Base-by-base conservation (phyloP, 768 basidiomycete species). In the Phylloporus rhodoxanthus region DNA sequence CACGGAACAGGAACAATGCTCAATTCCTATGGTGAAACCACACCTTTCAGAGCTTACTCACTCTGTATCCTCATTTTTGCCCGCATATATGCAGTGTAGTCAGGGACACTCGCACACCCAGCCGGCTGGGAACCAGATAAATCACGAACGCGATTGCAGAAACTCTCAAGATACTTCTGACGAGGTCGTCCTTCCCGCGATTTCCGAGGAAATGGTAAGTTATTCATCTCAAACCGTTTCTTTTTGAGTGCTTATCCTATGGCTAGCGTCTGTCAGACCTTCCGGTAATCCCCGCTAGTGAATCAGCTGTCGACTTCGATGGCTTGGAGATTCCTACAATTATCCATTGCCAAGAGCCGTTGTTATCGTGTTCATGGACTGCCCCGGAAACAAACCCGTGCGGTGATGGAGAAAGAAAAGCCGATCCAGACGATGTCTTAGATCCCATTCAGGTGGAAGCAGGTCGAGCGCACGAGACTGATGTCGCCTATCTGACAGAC, bases 81-180 rank as follows among this genome's bases (percentile, higher is more conserved):
- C 39, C 50, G 63, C 63, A 65, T 63, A 56, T 57, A 64, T 55
- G 25, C 56, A 51, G 52, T 28, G 33, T 11, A 26, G 41, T 17
- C 34, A 50, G 17, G 43, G 48, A 17, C 20, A 14, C 37, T 38
- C 44, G 13, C 43, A 50, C 38, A 47, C 26, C 11, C 48, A 40
- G 34, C 33, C 20, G 15, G 36, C 33, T 23, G 8, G 23, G 40
- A 32, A 19, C 11, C 7, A 0, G 11, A 45, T 29, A 28, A 19
- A 43, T 42, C 29, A 34, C 8, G 26, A 43, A 33, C 20, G 25
- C 17, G 9, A 3, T 6, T 30, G 25, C 32, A 11, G 32, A 15
- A 4, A 1, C 36, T 21, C 19, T 39, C 36, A 37, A 28, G 28
- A 25, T 39, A 17, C 40, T 38, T 15, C 43, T 17, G 15, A 40